A percentile compares a stretch with the other conserved stretches of the same genome.
These are phyloP conservation scores for Suhomyces taliae DNA, from an alignment of 1,139 yeast genomes.

Conservation along the genomic window DNA sequence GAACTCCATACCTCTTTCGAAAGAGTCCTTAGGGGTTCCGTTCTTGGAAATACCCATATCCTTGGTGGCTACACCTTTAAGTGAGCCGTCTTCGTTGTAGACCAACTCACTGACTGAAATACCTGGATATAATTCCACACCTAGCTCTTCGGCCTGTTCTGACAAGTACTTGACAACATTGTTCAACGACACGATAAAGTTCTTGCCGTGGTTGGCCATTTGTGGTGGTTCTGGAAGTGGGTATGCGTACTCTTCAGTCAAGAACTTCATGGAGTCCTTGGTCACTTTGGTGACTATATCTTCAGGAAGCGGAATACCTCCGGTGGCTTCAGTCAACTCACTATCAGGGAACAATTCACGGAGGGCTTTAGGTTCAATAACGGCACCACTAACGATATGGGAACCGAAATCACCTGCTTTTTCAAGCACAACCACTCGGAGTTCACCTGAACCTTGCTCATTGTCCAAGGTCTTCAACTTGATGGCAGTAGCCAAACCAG, in stretches of 20 bases:
- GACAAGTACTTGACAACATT: constrained; percentile 80
- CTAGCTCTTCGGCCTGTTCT: constrained; percentile 88
- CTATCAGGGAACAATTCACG: constrained; percentile 83
- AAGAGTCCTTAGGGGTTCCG: constrained; percentile 75
- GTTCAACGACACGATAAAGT: constrained; percentile 81
- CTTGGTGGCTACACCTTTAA: constrained; percentile 89
- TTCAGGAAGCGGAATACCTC: constrained; percentile 68
- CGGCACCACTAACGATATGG: constrained; percentile 92
- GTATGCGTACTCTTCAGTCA: constrained; percentile 56
- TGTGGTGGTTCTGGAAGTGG: constrained; percentile 94
- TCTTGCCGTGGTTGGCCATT: constrained; percentile 74
- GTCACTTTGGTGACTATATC: constrained; percentile 75
- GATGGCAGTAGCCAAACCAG: constrained; percentile 94
- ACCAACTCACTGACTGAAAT: constrained; percentile 84
- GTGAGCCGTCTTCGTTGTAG: constrained; percentile 56
- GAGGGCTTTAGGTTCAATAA: constrained; percentile 83
- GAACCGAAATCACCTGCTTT: constrained; percentile 92
- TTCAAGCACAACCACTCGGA: constrained; percentile 85
- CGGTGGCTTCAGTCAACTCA: constrained; percentile 44
- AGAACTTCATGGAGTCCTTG: constrained; percentile 66
- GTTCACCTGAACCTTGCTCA: constrained; percentile 63
- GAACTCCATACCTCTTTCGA: constrained; percentile 96
- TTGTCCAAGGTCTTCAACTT: constrained; percentile 79
- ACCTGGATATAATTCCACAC: constrained; percentile 92
- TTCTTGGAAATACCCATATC: constrained; percentile 81